Conservation (phyloP, 129 eudicot species). For the Rutidosis leptorrhynchoides region DNA sequence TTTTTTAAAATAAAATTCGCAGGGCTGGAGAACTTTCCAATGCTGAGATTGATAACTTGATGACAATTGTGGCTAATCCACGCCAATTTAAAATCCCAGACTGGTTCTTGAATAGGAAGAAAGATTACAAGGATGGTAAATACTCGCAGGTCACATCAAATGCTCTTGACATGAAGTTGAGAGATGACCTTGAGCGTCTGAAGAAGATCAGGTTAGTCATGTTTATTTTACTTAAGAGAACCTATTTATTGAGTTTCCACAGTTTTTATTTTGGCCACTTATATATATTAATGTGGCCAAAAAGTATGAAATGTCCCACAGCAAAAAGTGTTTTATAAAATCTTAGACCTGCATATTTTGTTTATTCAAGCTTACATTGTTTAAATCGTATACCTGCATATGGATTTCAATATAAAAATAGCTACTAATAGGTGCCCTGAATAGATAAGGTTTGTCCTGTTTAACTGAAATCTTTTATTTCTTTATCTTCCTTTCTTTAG, state of each 20-base stretch:
- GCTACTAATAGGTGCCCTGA: no score
- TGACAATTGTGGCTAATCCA: slow-evolving; percentile 65
- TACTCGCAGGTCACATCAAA: slow-evolving; percentile 66
- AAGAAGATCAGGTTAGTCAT: slow-evolving; percentile 62
- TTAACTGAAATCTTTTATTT: no score
- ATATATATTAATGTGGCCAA: background rate
- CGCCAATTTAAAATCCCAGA: slow-evolving; percentile 74
- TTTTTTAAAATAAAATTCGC: background rate
- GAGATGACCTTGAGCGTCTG: slow-evolving; percentile 76
- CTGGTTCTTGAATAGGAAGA: slow-evolving; percentile 73
- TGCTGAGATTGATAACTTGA: slow-evolving; percentile 59
- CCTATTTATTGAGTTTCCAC: background rate
- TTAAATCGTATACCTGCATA: no score
- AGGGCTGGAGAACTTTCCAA: slow-evolving; percentile 65
- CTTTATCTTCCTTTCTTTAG: no score
- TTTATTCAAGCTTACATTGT: no score
- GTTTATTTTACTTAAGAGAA: background rate
- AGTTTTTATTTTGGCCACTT: no score
- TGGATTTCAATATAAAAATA: no score
- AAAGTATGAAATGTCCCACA: no score
- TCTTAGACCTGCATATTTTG: no score
- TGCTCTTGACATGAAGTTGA: slow-evolving; percentile 69
- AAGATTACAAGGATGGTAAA: slow-evolving; percentile 71
- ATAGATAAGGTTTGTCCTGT: no score
- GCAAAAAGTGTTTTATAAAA: no score